Evolutionary conservation across 2,329 filamentous ascomycete species (phyloP).

Genomic region (Coniochaeta sp.): DNA sequence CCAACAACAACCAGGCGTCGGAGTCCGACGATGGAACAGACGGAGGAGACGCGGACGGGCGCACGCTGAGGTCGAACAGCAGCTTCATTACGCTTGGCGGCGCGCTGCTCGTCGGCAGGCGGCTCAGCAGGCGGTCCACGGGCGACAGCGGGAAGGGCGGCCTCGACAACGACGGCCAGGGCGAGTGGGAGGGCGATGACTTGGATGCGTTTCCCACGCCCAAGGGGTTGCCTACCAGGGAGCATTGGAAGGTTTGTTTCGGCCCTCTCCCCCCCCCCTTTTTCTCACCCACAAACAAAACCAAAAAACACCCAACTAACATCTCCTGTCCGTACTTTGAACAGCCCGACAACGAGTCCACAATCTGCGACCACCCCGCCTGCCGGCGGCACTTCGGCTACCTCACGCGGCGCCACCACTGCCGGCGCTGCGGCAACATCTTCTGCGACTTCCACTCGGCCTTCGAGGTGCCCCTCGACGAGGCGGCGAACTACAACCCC

Average conservation of each 20-base stretch:
- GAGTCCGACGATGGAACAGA: too few relatives aligned
- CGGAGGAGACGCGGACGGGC: conserved; percentile 10
- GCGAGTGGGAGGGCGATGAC: too few relatives aligned
- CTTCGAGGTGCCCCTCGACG: conserved; percentile 63
- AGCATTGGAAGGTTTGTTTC: conserved; percentile 74
- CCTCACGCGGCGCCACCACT: conserved; percentile 73
- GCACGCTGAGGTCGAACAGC: conserved; percentile 45
- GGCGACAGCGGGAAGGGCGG: conserved; percentile 47
- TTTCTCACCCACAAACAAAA: conserved; percentile 7
- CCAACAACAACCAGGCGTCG: too few relatives aligned
- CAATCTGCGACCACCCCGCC: conserved; percentile 61
- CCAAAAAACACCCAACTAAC: conserved; percentile 6
- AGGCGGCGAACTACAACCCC: conserved; percentile 73
- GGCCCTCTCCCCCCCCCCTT: conserved; percentile 1
- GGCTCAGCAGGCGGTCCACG: conserved; percentile 46
- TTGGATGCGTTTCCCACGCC: conserved; percentile 59
- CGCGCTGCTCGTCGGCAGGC: conserved; percentile 36
- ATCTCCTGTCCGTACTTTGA: conserved; percentile 6
- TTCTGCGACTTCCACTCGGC: conserved; percentile 69
- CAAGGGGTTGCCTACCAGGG: conserved; percentile 59
- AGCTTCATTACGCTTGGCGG: conserved; percentile 56
- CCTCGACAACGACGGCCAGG: conserved; percentile 44
- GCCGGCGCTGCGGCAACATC: conserved; percentile 74
- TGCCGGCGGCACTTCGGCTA: conserved; percentile 68
- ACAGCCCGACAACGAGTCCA: conserved; percentile 64